Conservation (phyloP, 495 filamentous ascomycete genomes). For the Talaromyces adpressus region DNA sequence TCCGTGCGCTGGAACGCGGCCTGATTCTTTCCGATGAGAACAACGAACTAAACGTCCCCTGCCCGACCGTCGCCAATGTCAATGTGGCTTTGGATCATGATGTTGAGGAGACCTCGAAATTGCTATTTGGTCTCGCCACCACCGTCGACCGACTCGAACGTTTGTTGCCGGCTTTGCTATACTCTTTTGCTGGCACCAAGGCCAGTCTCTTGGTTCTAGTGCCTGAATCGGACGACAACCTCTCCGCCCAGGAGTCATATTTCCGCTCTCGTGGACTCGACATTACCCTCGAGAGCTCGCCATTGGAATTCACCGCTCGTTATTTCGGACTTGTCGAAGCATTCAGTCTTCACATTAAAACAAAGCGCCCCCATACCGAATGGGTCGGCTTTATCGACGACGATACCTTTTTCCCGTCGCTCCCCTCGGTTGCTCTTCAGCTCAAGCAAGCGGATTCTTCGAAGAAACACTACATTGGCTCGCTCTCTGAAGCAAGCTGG, state of each 20-base stretch:
- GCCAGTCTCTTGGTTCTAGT: conserved; percentile 43
- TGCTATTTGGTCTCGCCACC: conserved; percentile 46
- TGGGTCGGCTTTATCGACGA: conserved; percentile 66
- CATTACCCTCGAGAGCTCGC: conserved; percentile 47
- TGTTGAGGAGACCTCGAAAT: conserved; percentile 43
- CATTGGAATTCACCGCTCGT: conserved; percentile 50
- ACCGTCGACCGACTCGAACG: conserved; percentile 43
- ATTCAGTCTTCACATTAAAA: conserved; percentile 43
- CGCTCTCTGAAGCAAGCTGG: conserved; percentile 55
- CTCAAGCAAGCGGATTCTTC: conserved; percentile 49
- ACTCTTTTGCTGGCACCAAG: conserved; percentile 44
- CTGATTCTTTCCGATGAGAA: conserved; percentile 36
- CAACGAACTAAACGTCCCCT: conserved; percentile 29
- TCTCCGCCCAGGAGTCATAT: conserved; percentile 37
- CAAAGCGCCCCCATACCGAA: conserved; percentile 42
- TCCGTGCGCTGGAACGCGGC: conserved; percentile 40
- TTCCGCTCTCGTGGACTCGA: conserved; percentile 45
- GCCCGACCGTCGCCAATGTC: conserved; percentile 40
- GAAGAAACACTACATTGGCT: conserved; percentile 52
- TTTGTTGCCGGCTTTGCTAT: conserved; percentile 39
- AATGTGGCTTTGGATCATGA: conserved; percentile 35
- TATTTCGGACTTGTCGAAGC: conserved; percentile 57
- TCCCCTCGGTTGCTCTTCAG: conserved; percentile 43
- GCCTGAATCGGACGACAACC: conserved; percentile 37
- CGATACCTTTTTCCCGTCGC: conserved; percentile 66